Base-by-base conservation (phyloP, 768 basidiomycete genomes). In the Leccinum fibrillosum region DNA sequence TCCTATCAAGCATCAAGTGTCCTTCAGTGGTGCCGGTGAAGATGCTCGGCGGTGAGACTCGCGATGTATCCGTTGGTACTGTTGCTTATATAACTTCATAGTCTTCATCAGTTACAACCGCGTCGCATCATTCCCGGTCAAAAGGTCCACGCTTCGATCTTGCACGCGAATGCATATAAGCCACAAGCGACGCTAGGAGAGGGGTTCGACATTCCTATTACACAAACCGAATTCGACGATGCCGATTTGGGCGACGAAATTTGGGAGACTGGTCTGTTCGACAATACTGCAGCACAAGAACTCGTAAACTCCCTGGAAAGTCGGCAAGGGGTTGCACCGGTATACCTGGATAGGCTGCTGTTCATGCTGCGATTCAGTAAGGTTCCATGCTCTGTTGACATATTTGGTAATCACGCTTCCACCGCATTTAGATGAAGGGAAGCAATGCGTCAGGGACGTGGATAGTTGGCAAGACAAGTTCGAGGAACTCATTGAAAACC, bases 81-180 rank as follows among this genome's bases (percentile, higher is more conserved):
- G 13, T 49, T 12, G 3, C 37, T 56, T 9, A 67, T 37, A 7
- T 37, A 15, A 19, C 11, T 15, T 42, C 23, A 12, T 28, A 69
- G 68, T 5, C 26, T 15, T 42, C 67, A 69, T 52, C 54, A 37
- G 37, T 2, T 48, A 21, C 63, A 65, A 35, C 65, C 68, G 10
- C 68, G 68, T 39, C 68, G 68, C 42, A 70, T 69, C 13, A 62
- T 69, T 44, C 68, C 68, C 10, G 63, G 68, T 12, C 68, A 69
- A 49, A 69, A 69, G 17, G 55, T 69, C 3, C 68, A 69, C 25
- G 62, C 65, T 44, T 70, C 66, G 6, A 54, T 69, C 54, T 39
- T 69, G 48, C 59, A 55, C 50, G 63, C 65, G 2, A 69, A 65
- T 11, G 39, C 58, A 15, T 69, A 69, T 32, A 53, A 49, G 39